These are phyloP conservation scores for Eucommia ulmoides DNA, from an alignment of 257 asterid species.

Conservation along the genomic window DNA sequence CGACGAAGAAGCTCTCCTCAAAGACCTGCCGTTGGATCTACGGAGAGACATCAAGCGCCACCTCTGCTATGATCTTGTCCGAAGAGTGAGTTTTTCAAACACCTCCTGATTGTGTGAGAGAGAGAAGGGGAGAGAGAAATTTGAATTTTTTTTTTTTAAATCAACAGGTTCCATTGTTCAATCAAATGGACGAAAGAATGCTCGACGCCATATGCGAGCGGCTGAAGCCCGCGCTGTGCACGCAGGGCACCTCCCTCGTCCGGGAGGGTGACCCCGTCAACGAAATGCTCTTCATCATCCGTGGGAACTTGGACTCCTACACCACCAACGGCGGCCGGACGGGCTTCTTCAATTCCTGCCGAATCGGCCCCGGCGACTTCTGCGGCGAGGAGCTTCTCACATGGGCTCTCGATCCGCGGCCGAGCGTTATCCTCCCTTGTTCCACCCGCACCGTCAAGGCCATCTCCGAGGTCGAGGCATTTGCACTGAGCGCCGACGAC, in stretches of 20 bases:
- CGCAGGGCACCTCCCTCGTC: slow-evolving; percentile 64
- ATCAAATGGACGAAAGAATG: slow-evolving; percentile 91
- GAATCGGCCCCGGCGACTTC: slow-evolving; percentile 80
- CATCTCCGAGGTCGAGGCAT: slow-evolving; percentile 77
- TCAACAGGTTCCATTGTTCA: slow-evolving; percentile 79
- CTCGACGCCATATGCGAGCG: slow-evolving; percentile 91
- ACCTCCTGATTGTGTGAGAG: too few species aligned
- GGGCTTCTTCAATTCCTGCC: slow-evolving; percentile 84
- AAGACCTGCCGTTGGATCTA: slow-evolving; percentile 86
- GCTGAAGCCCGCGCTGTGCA: slow-evolving; percentile 77
- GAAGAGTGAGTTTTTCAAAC: slow-evolving; percentile 84
- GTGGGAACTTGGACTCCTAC: slow-evolving; percentile 86
- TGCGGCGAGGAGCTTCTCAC: slow-evolving; percentile 95
- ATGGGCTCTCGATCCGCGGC: slow-evolving; percentile 95
- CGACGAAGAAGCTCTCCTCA: slow-evolving; percentile 66
- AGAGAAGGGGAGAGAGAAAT: too few species aligned
- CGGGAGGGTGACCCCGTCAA: slow-evolving; percentile 95
- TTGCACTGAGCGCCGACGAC: slow-evolving; percentile 77
- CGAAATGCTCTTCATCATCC: slow-evolving; percentile 80
- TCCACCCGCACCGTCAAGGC: slow-evolving; percentile 89
- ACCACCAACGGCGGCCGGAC: slow-evolving; percentile 95
- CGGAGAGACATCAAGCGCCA: slow-evolving; percentile 94
- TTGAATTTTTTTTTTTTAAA: not conserved
- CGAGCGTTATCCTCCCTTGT: slow-evolving; percentile 71
- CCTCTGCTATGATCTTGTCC: slow-evolving; percentile 85